Evolutionary conservation across 2,329 filamentous ascomycete species (phyloP).

Genomic region (Mariannaea elegans): DNA sequence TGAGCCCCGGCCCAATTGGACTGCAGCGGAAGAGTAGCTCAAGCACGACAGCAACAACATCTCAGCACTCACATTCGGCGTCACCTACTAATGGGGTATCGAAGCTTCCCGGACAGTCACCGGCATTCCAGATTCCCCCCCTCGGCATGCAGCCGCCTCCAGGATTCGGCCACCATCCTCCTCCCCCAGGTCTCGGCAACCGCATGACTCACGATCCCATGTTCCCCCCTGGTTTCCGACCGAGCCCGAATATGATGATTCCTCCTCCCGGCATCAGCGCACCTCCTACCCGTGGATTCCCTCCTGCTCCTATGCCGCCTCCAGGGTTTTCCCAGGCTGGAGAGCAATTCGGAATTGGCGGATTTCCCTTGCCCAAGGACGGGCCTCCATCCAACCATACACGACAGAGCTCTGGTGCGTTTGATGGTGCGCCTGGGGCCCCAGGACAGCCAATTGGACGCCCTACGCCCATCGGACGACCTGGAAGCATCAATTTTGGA

Average conservation of each 20-base stretch:
- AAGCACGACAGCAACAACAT: conserved; percentile 40
- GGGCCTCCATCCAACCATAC: conserved; percentile 65
- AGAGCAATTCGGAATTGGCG: conserved; percentile 44
- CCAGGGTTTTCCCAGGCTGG: conserved; percentile 47
- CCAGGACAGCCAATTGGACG: conserved; percentile 74
- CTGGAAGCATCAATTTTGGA: conserved; percentile 75
- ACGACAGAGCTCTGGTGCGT: conserved; percentile 77
- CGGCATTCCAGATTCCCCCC: conserved; percentile 63
- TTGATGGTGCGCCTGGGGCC: conserved; percentile 63
- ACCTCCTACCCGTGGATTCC: conserved; percentile 54
- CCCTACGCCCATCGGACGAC: conserved; percentile 61
- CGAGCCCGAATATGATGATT: conserved; percentile 56
- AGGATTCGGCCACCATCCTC: conserved; percentile 47
- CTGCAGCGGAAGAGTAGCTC: conserved; percentile 70
- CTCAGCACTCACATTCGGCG: conserved; percentile 52
- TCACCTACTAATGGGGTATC: conserved; percentile 63
- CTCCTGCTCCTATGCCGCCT: conserved; percentile 48
- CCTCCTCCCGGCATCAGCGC: conserved; percentile 62
- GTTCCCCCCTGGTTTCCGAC: conserved; percentile 58
- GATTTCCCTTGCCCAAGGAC: conserved; percentile 46
- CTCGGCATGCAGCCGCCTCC: conserved; percentile 63
- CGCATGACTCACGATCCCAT: conserved; percentile 63
- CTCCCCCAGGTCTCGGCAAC: conserved; percentile 63
- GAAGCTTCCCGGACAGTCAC: conserved; percentile 48
- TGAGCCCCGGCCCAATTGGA: conserved; percentile 70